Evolutionary conservation across 139 green algal species (phyloP), one percentile per base, ranked within the genome.

Genomic region (Chlorella vulgaris): DNA sequence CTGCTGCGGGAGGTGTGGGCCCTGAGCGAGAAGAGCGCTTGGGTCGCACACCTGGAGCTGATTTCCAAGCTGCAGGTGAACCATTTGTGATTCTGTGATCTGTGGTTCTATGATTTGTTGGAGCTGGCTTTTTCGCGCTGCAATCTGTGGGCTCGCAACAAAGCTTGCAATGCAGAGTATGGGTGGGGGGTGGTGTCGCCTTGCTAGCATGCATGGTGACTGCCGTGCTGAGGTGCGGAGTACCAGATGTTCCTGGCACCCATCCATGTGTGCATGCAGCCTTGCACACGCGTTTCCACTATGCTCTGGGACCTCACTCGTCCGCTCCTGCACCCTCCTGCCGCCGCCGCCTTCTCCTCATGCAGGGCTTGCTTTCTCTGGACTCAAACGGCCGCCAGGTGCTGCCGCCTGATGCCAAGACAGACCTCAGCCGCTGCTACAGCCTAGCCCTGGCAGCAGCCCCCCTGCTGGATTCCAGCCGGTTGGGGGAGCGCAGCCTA

Each of bases 351-450:
- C n/a, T n/a, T n/a, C n/a, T n/a, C n/a, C n/a, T n/a, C n/a, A n/a
- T 40, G 66, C 76, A 83, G 81, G 71, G 36, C 40, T 68, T 84
- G 80, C 74, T 85, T 47, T 66, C 58, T n/a, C 39, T 82, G 24
- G 86, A 87, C 81, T 76, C 73, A 26, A 73, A 63, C 76, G 80
- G 78, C 62, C 80, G 74, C 33, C 55, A 62, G 31, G 35, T 84
- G 58, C 76, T 81, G 33, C 51, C 66, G 4, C 50, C 75, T 15
- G 81, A 86, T 13, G 13, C 42, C 55, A 76, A 73, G 36, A 29
- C 36, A 39, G 90, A 94, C 24, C 81, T 94, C 68, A 81, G 76
- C 51, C 89, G 90, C 13, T 60, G 70, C 7, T 94, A 93, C 69
- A 80, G 70, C 74, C 78, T 91, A 62, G 85, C 91, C 39, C 77